Evolutionary conservation across 2,329 filamentous ascomycete genomes (phyloP), one percentile per base, ranked within the genome.

Genomic region (Trichophyton rubrum): DNA sequence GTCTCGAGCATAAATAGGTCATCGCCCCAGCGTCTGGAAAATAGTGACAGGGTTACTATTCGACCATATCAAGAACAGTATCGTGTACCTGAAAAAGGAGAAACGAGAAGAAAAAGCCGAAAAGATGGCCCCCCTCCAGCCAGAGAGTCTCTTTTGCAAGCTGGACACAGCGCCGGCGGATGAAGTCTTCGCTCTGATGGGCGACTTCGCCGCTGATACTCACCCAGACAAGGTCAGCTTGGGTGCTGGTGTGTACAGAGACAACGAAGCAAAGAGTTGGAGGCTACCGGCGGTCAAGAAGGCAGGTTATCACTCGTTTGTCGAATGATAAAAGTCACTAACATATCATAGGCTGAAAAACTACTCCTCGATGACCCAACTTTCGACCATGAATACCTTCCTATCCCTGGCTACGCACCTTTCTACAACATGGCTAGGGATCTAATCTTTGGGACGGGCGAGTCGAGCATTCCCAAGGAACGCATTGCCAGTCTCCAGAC

Each of bases 311-410:
- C n/a, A n/a, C 40, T 53, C 33, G 15, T 9, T 15, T 22, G 9
- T 35, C 35, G n/a, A 11, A 11, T 30, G 30, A 7, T 11, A 33
- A 15, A 15, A 45, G 35, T 55, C 35, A 53, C 49, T 63, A 60
- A 61, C 38, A 45, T 11, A 5, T 45, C 51, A 55, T 70, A 95
- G 89, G 90, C 89, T 68, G 89, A 95, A 73, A 86, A 90, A 67
- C 83, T 90, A 68, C 82, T 95, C 66, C 85, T 84, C 72, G 86
- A 87, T 73, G 89, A 96, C 76, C 89, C 90, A 70, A 82, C 89
- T 59, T 82, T 93, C 69, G 92, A 96, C 78, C 93, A 97, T 80
- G 93, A 99, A 80, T 99, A 97, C 78, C 89, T 92, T 61, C 90
- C 92, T 61, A 97, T 97, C 73, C 87, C 90, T 66, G 93, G 93